A percentile compares a stretch with the other conserved stretches of the same genome.
phyloP scores from a whole-genome alignment of 1,284 basidiomycete genomes.

The Dichomitus squalens region DNA sequence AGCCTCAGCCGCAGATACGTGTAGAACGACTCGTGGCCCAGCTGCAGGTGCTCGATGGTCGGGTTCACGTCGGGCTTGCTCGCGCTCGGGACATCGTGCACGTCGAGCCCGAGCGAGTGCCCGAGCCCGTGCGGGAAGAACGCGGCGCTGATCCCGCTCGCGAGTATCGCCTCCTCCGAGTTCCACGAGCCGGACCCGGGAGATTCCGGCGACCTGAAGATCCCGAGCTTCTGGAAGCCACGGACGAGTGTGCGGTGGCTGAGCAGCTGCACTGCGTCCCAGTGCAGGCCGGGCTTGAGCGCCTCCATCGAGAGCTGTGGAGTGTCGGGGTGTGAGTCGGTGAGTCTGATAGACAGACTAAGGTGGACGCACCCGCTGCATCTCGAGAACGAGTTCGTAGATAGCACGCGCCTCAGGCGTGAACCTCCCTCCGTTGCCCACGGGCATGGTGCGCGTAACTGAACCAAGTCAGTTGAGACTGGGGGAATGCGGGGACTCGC shows the following conservation, averaged over 20 bases:
- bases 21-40: conserved; percentile 71
- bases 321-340: not conserved
- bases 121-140: conserved; percentile 94
- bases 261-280: conserved; percentile 83
- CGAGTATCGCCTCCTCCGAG: conserved; percentile 69
- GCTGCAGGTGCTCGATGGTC: conserved; percentile 45
- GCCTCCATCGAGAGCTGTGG: conserved; percentile 64
- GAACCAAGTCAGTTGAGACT: not conserved
- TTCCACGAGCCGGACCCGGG: conserved; percentile 55
- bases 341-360: not conserved
- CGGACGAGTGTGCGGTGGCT: conserved; percentile 79
- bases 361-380: conserved; percentile 71
- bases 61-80: conserved; percentile 63
- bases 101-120: conserved; percentile 87
- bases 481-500: conserved; percentile 20
- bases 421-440: conserved; percentile 89
- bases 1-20: conserved; percentile 77
- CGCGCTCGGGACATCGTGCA: conserved; percentile 81
- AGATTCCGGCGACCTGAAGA: conserved; percentile 66
- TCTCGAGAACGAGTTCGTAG: conserved; percentile 83
- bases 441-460: conserved; percentile 83
- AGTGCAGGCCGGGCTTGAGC: conserved; percentile 76
- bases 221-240: conserved; percentile 82
- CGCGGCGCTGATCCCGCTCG: conserved; percentile 74
- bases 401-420: conserved; percentile 77